phyloP scores from a whole-genome alignment of 1,284 basidiomycete genomes.

The Ceratobasidium theobromae region DNA sequence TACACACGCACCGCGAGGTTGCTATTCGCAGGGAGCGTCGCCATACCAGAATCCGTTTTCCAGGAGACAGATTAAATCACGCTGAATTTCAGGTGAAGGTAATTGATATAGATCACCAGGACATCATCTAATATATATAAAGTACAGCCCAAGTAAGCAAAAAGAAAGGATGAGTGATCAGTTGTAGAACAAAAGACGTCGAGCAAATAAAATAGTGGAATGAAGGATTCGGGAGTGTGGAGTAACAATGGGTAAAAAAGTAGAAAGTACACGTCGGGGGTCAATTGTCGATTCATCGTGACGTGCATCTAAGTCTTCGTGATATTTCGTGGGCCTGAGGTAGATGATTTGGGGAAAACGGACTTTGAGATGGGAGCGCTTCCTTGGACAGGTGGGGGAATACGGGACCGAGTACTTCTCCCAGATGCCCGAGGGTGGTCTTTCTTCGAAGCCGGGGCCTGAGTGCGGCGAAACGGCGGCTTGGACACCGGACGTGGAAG shows the following conservation, averaged over 20 bases:
- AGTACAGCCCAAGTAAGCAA: conserved; percentile 15
- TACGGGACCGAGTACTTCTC: not conserved
- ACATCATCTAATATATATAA: conserved; percentile 31
- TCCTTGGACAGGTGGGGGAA: not conserved
- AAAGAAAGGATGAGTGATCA: not conserved
- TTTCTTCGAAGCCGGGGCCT: not conserved
- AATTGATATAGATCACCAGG: conserved; percentile 24
- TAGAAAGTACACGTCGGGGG: not conserved
- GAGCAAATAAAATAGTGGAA: conserved; percentile 6
- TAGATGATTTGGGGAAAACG: not conserved
- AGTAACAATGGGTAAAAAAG: not conserved
- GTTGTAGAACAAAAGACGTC: conserved; percentile 2
- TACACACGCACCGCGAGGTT: conserved; percentile 28
- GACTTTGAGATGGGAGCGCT: not conserved
- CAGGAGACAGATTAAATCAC: not conserved
- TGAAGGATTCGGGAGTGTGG: not conserved
- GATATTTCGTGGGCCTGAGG: not conserved
- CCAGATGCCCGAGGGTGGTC: not conserved
- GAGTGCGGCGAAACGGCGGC: not conserved
- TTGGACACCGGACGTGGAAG: not conserved
- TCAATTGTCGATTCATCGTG: not conserved
- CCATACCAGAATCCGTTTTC: conserved; percentile 21
- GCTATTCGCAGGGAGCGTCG: conserved; percentile 11
- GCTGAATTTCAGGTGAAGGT: not conserved
- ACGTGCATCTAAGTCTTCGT: conserved; percentile 5